Evolutionary conservation across 345 rosid genomes (phyloP), one percentile per base, ranked within the genome.

Genomic region (Lepidium aucheri): DNA sequence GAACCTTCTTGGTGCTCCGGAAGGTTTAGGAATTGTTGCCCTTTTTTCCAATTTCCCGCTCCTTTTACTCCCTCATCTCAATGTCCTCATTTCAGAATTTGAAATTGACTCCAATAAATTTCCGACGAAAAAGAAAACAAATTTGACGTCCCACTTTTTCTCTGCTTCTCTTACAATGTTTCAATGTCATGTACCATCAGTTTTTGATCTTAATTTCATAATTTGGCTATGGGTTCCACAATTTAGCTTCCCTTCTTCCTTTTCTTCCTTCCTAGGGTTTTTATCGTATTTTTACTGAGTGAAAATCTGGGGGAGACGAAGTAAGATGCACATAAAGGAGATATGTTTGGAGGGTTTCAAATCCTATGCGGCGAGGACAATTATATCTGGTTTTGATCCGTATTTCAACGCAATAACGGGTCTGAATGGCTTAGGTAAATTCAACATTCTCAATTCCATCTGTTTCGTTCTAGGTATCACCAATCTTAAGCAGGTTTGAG

Each of bases 391-490:
- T 5, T 94, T 94, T 65, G 97, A 94, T 44, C 96, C 88, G 1
- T 89, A 80, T 74, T 94, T 94, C 78, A 94, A 94, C 17, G 99
- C 99, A 0, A 94, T 94, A 36, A 94, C 99, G 7, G 99, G 99
- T 16, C 74, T 94, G 9, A 94, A 94, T 46, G 99, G 99, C 2
- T 88, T 97, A 3, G 99, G 99, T 12, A 94, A 91, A 74, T 94
- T 97, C n/a, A 94, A 94, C 73, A 87, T 94, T 59, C 85, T 94
- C 65, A 97, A 94, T 68, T 94, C 99, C 2, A 91, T 94, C 63
- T 94, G 99, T 74, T 94, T 94, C 66, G 99, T 91, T 14, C 65
- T 94, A 62, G 99, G 99, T n/a, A 94, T 94, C 57, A 94, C 99
- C 36, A 91, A 94, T 76, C 80, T 94, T 79, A 96, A 91, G 81